These are phyloP conservation scores for Diophrys appendiculata DNA, from an alignment of 73 alveolate species.

Conservation along the genomic window DNA sequence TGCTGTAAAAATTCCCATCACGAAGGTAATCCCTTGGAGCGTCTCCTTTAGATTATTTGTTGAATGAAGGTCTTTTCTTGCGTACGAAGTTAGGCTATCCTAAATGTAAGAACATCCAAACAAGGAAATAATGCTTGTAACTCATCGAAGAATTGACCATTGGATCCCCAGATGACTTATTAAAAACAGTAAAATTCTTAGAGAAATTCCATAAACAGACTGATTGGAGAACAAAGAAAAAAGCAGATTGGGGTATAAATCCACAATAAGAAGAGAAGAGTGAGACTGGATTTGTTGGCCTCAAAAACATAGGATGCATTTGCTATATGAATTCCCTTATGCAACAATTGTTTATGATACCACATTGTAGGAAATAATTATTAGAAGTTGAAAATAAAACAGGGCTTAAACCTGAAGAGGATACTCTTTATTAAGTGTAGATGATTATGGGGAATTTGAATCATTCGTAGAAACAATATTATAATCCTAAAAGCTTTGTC, in stretches of 20 bases:
- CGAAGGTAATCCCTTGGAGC: neutral
- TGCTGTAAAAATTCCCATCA: neutral
- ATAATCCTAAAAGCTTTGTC: constrained; percentile 80
- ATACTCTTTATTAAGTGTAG: constrained; percentile 77
- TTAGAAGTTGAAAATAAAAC: constrained; percentile 51
- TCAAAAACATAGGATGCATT: constrained; percentile 85
- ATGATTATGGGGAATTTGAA: constrained; percentile 77
- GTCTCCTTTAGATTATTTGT: neutral
- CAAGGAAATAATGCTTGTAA: constrained; percentile 43
- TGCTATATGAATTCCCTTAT: constrained; percentile 93
- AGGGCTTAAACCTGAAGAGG: constrained; percentile 56
- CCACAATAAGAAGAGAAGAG: constrained; percentile 64
- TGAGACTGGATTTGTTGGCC: constrained; percentile 86
- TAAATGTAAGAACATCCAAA: constrained; percentile 45
- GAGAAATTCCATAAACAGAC: constrained; percentile 37
- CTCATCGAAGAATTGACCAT: constrained; percentile 29
- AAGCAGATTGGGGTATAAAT: constrained; percentile 67
- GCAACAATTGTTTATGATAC: constrained; percentile 89
- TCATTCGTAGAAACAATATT: constrained; percentile 78
- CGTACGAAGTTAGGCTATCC: constrained; percentile 39
- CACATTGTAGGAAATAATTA: constrained; percentile 68
- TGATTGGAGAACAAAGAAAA: constrained; percentile 74
- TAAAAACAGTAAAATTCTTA: constrained; percentile 33
- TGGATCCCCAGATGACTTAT: constrained; percentile 10
- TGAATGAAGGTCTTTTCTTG: constrained; percentile 45